Base-by-base conservation (phyloP, 306 rosid genomes). In the Glycyrrhiza uralensis region DNA sequence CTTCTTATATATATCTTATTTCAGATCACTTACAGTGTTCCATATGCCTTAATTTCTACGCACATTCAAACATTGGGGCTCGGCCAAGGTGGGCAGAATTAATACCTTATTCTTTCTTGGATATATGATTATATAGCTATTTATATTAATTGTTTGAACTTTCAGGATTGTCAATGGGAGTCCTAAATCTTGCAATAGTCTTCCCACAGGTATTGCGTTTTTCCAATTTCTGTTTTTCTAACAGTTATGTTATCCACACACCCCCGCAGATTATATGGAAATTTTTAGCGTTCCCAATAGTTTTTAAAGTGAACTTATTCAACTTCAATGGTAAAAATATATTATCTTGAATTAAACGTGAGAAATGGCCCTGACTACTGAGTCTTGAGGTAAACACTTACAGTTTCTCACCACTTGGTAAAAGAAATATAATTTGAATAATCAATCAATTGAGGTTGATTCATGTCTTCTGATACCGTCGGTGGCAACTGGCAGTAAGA, bases 11-110 rank as follows among this genome's bases (percentile, higher is more conserved):
- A 68, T 45, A 26, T 85, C n/a, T n/a, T 74, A 41, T 90, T 85
- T 82, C 97, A 91, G 97, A 88, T 91, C 79, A 89, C 96, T 69
- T 91, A 91, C 83, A 88, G 97, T 67, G 92, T 88, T 83, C 97
- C 96, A 22, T 95, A 92, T 82, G 97, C 99, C 58, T 81, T 91
- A 82, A 75, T 89, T 66, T 89, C 95, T 62, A 60, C 93, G 1
- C 93, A 89, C 49, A 90, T 89, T 17, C 96, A 91, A 75, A 76
- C 97, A 81, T 76, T 94, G 85, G 97, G 97, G 64, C 96, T 88
- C 41, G 99, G 96, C 63, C 96, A 91, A 89, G 96, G 99, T 91
- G 64, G 69, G 86, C 36, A 58, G 7, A 46, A 38, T 50, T 39
- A 67, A 17, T 20, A 60, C 39, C 59, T 42, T 66, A 19, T 73